Percentiles rank a stretch among this genome's conserved stretches.
phyloP scores from a whole-genome alignment of 805 yeast species.

The Wilhelminamyces savonicus region DNA sequence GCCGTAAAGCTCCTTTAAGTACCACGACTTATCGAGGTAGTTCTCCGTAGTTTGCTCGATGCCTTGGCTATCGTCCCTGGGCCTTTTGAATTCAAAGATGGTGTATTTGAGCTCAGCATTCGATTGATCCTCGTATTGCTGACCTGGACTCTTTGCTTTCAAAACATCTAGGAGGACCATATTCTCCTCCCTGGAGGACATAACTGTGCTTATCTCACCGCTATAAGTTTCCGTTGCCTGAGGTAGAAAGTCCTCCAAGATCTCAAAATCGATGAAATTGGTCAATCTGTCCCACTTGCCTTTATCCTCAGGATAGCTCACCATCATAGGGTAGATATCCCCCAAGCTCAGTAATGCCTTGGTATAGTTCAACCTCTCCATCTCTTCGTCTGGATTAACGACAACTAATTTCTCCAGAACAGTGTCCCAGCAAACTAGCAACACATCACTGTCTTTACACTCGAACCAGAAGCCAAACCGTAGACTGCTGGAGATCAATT shows the following conservation, averaged over 20 bases:
- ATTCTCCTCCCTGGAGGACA: slow-evolving; percentile 47
- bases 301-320: slow-evolving; percentile 29
- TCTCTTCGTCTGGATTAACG: slow-evolving; percentile 7
- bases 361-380: slow-evolving; percentile 22
- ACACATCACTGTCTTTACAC: slow-evolving; percentile 26
- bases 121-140: slow-evolving; percentile 16
- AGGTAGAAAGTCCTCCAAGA: slow-evolving; percentile 13
- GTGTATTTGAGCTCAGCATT: slow-evolving; percentile 36
- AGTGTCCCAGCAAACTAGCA: slow-evolving; percentile 31
- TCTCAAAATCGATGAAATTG: slow-evolving; percentile 14
- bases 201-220: slow-evolving; percentile 35
- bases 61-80: slow-evolving; percentile 19
- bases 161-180: slow-evolving; percentile 33
- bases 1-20: slow-evolving; percentile 34
- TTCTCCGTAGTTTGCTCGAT: slow-evolving; percentile 39
- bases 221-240: neutral
- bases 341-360: slow-evolving; percentile 22
- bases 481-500: slow-evolving; percentile 7
- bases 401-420: slow-evolving; percentile 9
- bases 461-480: slow-evolving; percentile 38
- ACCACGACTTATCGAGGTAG: slow-evolving; percentile 59
- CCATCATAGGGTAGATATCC: slow-evolving; percentile 23
- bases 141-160: slow-evolving; percentile 8
- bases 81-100: slow-evolving; percentile 33
- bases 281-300: slow-evolving; percentile 11